Conservation (phyloP, 2,329 filamentous ascomycete species). For the Talaromyces pinophilus region DNA sequence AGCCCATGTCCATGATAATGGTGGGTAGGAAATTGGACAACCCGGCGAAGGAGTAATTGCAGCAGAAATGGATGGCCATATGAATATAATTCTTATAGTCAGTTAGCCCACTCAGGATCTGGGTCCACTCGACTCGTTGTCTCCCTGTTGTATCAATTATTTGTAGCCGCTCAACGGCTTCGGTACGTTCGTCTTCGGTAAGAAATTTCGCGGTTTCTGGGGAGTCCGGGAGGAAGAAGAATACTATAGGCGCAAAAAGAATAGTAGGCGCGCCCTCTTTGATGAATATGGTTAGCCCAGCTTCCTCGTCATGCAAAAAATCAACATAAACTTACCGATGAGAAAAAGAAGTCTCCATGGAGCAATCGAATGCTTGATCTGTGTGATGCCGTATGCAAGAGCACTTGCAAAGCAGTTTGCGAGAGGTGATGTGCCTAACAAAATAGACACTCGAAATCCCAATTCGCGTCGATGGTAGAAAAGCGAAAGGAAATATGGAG, state of each 20-base stretch:
- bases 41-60: conserved; percentile 14
- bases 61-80: conserved; percentile 10
- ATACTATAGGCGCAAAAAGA: neutral
- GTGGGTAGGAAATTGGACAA: conserved; percentile 22
- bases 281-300: neutral
- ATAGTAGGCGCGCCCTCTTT: neutral
- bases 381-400: conserved; percentile 67
- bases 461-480: conserved; percentile 64
- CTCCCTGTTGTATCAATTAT: neutral
- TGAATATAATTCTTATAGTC: conserved; percentile 24
- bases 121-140: neutral
- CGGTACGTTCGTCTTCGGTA: neutral
- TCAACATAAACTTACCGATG: conserved; percentile 15
- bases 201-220: neutral
- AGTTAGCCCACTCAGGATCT: neutral
- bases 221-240: neutral
- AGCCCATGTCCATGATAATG: conserved; percentile 26
- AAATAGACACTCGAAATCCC: conserved; percentile 73
- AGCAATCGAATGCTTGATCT: conserved; percentile 5
- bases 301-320: too few species aligned
- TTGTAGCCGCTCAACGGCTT: neutral
- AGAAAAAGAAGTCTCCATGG: conserved; percentile 20
- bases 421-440: conserved; percentile 66
- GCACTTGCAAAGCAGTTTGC: conserved; percentile 65
- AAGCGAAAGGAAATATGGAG: conserved; percentile 47